phyloP scores from a whole-genome alignment of 2,329 filamentous ascomycete species.

The Fusarium duplospermum region DNA sequence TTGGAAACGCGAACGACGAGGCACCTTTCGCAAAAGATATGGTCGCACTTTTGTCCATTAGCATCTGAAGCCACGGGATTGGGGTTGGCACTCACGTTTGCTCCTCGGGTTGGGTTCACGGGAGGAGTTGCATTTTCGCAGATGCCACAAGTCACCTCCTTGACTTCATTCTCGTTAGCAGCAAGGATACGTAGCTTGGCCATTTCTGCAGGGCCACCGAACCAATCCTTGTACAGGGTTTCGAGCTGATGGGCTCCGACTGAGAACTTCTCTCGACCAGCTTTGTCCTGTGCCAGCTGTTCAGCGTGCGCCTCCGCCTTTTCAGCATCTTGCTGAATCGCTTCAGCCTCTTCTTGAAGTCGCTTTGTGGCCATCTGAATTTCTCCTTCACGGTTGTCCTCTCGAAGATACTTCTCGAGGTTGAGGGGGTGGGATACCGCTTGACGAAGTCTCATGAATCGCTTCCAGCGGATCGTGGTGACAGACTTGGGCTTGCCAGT shows the following conservation, averaged over 20 bases:
- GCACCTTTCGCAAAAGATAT: constrained; percentile 48
- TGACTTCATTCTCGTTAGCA: constrained; percentile 14
- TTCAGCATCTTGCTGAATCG: background rate
- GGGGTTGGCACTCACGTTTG: constrained; percentile 8
- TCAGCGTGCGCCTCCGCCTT: background rate
- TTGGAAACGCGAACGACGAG: background rate
- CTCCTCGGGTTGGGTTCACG: background rate
- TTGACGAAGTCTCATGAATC: constrained; percentile 25
- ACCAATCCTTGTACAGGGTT: background rate
- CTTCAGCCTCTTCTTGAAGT: background rate
- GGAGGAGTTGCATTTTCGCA: background rate
- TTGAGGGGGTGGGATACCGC: constrained; percentile 44
- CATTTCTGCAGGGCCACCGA: constrained; percentile 40
- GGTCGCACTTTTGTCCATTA: constrained; percentile 47
- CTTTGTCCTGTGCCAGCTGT: background rate
- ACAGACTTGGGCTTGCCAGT: background rate
- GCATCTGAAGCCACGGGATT: background rate
- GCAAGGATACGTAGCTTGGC: constrained; percentile 13
- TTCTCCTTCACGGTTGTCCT: rapidly evolving
- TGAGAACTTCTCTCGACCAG: background rate
- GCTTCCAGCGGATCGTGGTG: too few species aligned
- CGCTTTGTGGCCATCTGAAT: background rate
- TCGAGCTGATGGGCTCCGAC: background rate
- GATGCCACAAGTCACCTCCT: background rate
- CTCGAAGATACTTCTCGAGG: constrained; percentile 43